Evolutionary conservation across 768 basidiomycete species (phyloP).

Genomic region (Dendrothele bispora): DNA sequence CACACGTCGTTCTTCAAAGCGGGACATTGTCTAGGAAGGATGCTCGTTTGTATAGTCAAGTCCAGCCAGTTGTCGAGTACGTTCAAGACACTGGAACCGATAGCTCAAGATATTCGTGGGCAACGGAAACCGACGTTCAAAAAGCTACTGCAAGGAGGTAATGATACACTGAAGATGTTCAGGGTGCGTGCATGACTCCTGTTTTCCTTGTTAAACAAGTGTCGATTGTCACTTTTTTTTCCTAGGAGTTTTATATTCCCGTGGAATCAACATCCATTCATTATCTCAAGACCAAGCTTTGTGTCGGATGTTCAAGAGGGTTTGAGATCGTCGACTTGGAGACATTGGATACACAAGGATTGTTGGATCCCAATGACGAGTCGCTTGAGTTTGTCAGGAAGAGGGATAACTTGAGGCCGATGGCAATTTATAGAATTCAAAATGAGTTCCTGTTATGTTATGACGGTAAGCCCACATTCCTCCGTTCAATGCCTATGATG

Average conservation of each 20-base stretch:
- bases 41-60: slow-evolving; percentile 96
- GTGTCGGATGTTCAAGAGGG: slow-evolving; percentile 94
- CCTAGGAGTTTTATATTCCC: slow-evolving; percentile 98
- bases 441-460: slow-evolving; percentile 97
- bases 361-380: slow-evolving; percentile 90
- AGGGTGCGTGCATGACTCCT: slow-evolving; percentile 51
- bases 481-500: not conserved
- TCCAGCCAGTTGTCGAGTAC: slow-evolving; percentile 93
- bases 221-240: not conserved
- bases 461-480: slow-evolving; percentile 65
- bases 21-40: slow-evolving; percentile 86
- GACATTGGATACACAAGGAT: slow-evolving; percentile 92
- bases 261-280: slow-evolving; percentile 96
- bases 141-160: slow-evolving; percentile 90
- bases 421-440: slow-evolving; percentile 96
- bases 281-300: slow-evolving; percentile 95
- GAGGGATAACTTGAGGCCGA: slow-evolving; percentile 83
- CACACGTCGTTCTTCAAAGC: slow-evolving; percentile 99
- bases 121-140: slow-evolving; percentile 89
- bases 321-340: slow-evolving; percentile 99
- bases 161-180: slow-evolving; percentile 91
- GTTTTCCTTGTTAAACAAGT: not conserved
- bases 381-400: slow-evolving; percentile 93
- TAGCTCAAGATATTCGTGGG: slow-evolving; percentile 82
- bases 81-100: slow-evolving; percentile 95